Conservation (phyloP, 352 stramenopile genomes). For the Globisporangium cylindrosporum region DNA sequence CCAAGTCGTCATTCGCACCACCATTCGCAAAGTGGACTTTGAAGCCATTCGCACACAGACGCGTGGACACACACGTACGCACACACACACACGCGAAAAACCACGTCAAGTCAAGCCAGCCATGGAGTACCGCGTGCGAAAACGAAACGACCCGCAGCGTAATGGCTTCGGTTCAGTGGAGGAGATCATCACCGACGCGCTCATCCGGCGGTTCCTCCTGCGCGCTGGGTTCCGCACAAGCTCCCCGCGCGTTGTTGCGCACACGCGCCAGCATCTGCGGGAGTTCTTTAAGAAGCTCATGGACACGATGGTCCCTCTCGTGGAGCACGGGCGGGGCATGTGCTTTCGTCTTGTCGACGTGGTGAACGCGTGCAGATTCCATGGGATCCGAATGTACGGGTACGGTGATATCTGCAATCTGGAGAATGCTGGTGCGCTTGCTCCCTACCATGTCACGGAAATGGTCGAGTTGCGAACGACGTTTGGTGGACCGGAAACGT, state of each 20-base stretch:
- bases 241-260: constrained; percentile 30
- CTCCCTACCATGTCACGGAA: constrained; percentile 68
- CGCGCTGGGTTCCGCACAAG: constrained; percentile 62
- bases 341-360: constrained; percentile 64
- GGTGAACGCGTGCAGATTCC: constrained; percentile 53
- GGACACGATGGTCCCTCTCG: constrained; percentile 43
- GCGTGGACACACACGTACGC: not conserved
- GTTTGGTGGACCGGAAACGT: constrained; percentile 21
- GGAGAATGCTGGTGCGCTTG: constrained; percentile 13
- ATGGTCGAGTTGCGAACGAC: constrained; percentile 48
- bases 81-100: not conserved
- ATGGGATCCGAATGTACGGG: constrained; percentile 73
- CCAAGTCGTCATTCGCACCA: not conserved
- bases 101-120: not conserved
- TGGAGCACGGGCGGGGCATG: constrained; percentile 39
- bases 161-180: constrained; percentile 6
- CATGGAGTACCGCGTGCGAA: constrained; percentile 50
- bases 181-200: constrained; percentile 36
- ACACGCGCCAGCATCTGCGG: constrained; percentile 42
- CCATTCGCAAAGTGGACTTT: not conserved
- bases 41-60: not conserved
- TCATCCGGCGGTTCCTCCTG: constrained; percentile 67
- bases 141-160: constrained; percentile 25
- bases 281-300: constrained; percentile 63
- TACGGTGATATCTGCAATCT: constrained; percentile 76